Conservation (phyloP, 116 monocot species). For the Dioscorea cayenensis region DNA sequence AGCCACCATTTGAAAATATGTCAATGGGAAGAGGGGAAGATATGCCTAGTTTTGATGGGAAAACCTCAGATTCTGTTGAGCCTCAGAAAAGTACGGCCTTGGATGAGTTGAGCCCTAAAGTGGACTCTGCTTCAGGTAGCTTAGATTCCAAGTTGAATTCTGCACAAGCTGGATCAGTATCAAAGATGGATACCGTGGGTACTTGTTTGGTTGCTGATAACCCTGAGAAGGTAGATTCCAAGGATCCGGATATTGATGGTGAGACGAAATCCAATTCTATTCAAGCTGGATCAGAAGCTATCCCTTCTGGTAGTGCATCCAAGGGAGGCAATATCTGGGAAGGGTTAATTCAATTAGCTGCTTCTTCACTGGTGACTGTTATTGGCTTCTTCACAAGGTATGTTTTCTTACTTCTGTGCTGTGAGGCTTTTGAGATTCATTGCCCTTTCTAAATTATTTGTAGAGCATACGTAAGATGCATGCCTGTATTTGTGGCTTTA, state of each 20-base stretch:
- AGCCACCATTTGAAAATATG: conserved; percentile 76
- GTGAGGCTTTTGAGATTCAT: too few species aligned
- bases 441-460: too few species aligned
- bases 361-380: conserved; percentile 64
- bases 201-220: background rate
- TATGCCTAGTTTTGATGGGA: conserved; percentile 6
- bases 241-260: conserved; percentile 6
- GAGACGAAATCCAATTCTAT: conserved; percentile 13
- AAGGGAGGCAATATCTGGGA: conserved; percentile 59
- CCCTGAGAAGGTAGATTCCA: conserved; percentile 7
- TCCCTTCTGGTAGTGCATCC: conserved; percentile 7
- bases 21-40: conserved; percentile 20
- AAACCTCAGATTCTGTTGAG: conserved; percentile 9
- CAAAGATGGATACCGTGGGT: conserved; percentile 7
- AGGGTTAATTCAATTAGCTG: conserved; percentile 71
- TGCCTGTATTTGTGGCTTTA: too few species aligned
- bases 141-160: conserved; percentile 5
- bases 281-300: conserved; percentile 8
- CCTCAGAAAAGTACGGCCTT: conserved; percentile 14
- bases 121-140: conserved; percentile 6
- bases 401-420: background rate
- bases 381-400: conserved; percentile 75
- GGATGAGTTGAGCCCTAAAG: conserved; percentile 2
- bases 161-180: background rate
- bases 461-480: too few species aligned